A percentile compares a stretch with the other conserved stretches of the same genome.
phyloP scores from a whole-genome alignment of 345 rosid genomes.

The Adansonia digitata region DNA sequence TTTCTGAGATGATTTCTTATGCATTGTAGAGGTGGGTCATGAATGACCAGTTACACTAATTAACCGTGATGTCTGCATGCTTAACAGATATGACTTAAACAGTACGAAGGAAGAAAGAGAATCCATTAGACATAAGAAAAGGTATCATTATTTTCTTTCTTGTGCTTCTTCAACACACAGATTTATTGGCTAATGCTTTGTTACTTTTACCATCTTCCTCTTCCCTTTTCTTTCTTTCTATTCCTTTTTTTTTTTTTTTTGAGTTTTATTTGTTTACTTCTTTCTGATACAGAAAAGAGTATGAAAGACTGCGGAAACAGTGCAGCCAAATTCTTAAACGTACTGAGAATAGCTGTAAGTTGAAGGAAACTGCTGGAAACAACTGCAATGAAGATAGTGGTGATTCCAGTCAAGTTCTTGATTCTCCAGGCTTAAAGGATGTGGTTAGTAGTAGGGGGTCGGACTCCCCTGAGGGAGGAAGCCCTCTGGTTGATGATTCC shows the following conservation, averaged over 20 bases:
- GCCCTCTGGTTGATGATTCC: conserved; percentile 22
- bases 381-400: conserved; percentile 36
- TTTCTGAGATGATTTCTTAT: neutral
- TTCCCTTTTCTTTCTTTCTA: neutral
- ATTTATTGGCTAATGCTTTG: neutral
- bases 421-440: conserved; percentile 41
- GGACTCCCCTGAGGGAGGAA: conserved; percentile 21
- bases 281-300: conserved; percentile 54
- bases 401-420: conserved; percentile 43
- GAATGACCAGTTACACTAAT: neutral
- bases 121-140: conserved; percentile 38
- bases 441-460: conserved; percentile 28
- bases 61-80: neutral
- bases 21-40: neutral
- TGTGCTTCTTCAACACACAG: neutral
- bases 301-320: conserved; percentile 54
- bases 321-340: conserved; percentile 44
- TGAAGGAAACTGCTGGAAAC: conserved; percentile 37
- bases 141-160: conserved; percentile 29
- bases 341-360: conserved; percentile 30
- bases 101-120: conserved; percentile 72
- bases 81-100: conserved; percentile 57
- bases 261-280: conserved; percentile 11
- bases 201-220: neutral
- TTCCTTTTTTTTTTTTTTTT: neutral